Percentiles rank a stretch among this genome's conserved stretches.
phyloP scores from a whole-genome alignment of 2,329 filamentous ascomycete species.

The Tolypocladium nubicola region DNA sequence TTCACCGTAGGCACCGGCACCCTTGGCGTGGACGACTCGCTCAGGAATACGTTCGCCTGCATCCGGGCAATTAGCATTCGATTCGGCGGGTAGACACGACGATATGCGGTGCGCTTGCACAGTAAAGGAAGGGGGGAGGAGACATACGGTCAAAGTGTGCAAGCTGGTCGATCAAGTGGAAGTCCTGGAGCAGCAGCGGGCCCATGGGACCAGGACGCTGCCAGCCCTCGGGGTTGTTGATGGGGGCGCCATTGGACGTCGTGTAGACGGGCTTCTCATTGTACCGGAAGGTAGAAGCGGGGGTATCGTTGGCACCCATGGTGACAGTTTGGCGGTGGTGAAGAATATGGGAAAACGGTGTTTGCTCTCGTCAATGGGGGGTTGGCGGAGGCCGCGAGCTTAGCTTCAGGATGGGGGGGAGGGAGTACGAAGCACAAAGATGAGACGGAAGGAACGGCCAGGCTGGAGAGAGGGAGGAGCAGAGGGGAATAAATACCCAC shows the following conservation, averaged over 20 bases:
- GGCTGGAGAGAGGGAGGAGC: neutral
- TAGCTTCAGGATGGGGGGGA: neutral
- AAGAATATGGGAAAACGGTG: neutral
- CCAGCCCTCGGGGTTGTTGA: slow-evolving; percentile 35
- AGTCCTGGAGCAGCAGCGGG: slow-evolving; percentile 52
- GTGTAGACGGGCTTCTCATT: slow-evolving; percentile 48
- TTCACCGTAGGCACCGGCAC: slow-evolving; percentile 37
- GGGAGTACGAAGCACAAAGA: neutral
- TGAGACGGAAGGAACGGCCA: neutral
- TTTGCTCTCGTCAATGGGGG: neutral
- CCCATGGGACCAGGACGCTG: slow-evolving; percentile 46
- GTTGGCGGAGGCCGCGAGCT: neutral
- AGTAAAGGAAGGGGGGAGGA: neutral
- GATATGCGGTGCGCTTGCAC: neutral
- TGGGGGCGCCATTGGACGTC: slow-evolving; percentile 47
- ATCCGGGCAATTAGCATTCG: neutral
- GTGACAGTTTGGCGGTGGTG: slow-evolving; percentile 8
- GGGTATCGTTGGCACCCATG: slow-evolving; percentile 32
- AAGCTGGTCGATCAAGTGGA: slow-evolving; percentile 53
- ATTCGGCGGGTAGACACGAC: neutral
- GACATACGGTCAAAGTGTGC: slow-evolving; percentile 37
- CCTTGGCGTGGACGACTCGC: slow-evolving; percentile 26
- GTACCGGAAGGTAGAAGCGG: slow-evolving; percentile 39
- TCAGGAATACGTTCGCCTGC: slow-evolving; percentile 35
- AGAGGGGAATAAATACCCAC: neutral